Base-by-base conservation (phyloP, 1,139 yeast species). In the Lodderomyces jiufengensis region DNA sequence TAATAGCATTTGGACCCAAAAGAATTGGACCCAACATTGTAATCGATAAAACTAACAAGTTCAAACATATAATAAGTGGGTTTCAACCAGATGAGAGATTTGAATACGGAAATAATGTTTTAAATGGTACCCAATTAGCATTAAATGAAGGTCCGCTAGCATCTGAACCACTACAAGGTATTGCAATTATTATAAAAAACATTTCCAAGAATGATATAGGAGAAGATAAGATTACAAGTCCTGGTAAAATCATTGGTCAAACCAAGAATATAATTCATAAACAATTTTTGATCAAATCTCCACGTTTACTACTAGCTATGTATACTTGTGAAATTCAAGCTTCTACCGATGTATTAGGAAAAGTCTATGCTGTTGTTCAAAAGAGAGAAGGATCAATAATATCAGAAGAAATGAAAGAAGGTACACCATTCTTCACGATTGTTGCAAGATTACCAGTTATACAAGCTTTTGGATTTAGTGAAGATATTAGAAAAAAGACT, bases 391-490 rank as follows among this genome's bases (percentile, higher is more conserved):
- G 99, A 27, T 65, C 76, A 34, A 85, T 94, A 39, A 72, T 84
- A 2, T 77, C 90, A 2, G 98, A 94, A 57, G 98, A 92, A 55
- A 81, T 92, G 90, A 88, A 90, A 52, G 98, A 94, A 56, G 98
- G 98, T 10, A 92, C 98, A 0, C 96, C 97, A 18, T 88, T 92
- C 51, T 94, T 90, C 68, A 84, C 87, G 13, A 79, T 94, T 41
- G 79, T 73, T 20, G 96, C 98, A 0, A 66, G 80, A 38, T 69
- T 94, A 25, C 98, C 99, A 0, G 97, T 94, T 11, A 84, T 86
- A 10, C 97, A 92, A 56, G 96, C 97, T 1, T 90, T 92, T 66
- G 98, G 98, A 2, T 88, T 94, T 51, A 81, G 95, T 34, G 97
- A 92, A 50, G 97, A 92, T 48, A 86, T 94, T 33, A 73, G 98